phyloP scores from a whole-genome alignment of 2,329 filamentous ascomycete species.

The Apiospora phragmitis region DNA sequence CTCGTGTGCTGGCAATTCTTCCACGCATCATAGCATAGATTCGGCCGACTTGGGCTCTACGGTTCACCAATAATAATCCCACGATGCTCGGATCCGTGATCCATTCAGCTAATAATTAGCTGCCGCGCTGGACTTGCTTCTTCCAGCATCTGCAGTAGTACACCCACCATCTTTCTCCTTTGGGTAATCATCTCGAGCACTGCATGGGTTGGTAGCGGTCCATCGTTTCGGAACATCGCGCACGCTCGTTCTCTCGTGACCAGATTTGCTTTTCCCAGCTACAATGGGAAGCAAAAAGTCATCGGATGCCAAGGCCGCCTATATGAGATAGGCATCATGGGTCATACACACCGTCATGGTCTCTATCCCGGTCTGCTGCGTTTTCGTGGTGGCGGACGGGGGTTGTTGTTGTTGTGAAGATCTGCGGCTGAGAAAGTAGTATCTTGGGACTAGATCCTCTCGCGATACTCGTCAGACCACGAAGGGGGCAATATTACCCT shows the following conservation, averaged over 20 bases:
- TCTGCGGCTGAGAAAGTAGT: background rate
- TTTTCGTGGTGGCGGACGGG: conserved; percentile 3
- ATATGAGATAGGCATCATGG: background rate
- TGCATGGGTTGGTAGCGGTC: background rate
- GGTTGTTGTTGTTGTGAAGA: background rate
- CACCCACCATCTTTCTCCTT: background rate
- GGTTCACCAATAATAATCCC: background rate
- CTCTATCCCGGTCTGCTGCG: background rate
- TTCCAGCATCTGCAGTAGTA: background rate
- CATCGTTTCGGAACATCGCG: background rate
- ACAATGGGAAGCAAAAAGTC: background rate
- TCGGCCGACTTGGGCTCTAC: background rate
- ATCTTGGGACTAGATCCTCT: background rate
- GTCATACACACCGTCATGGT: background rate
- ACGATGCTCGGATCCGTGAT: background rate
- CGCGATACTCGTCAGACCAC: background rate
- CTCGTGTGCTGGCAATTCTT: background rate
- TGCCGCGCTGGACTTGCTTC: background rate
- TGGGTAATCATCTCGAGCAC: background rate
- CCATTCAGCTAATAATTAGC: background rate
- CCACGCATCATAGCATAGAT: background rate
- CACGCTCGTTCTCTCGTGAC: background rate
- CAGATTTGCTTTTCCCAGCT: background rate
- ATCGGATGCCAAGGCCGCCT: background rate
- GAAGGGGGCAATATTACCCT: background rate